A percentile compares a stretch with the other conserved stretches of the same genome.
phyloP scores from a whole-genome alignment of 495 filamentous ascomycete genomes.

The Tuber melanosporum region DNA sequence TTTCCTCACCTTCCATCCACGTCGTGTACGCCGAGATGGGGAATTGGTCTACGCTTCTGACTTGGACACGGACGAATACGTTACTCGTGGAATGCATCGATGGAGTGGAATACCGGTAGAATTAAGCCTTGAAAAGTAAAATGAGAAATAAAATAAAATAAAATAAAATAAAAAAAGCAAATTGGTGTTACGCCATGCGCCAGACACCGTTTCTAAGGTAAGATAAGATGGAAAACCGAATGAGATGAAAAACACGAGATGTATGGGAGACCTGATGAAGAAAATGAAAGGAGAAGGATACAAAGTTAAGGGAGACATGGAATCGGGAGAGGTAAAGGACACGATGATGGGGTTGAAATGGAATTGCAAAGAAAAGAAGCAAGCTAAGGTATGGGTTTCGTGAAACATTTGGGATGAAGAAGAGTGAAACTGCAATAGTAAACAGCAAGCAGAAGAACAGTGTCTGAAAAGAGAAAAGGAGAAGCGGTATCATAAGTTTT shows the following conservation, averaged over 20 bases:
- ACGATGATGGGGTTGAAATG: not conserved
- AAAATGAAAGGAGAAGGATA: not conserved
- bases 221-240: not conserved
- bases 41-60: not conserved
- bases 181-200: not conserved
- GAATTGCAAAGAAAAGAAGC: not conserved
- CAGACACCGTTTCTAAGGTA: not conserved
- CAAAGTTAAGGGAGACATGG: not conserved
- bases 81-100: not conserved
- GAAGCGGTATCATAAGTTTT: not conserved
- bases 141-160: not conserved
- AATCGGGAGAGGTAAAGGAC: not conserved
- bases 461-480: not conserved
- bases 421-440: not conserved
- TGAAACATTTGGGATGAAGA: no score
- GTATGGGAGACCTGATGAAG: no score
- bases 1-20: not conserved
- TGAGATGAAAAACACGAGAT: not conserved
- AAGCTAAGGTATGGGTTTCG: not conserved
- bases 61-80: not conserved
- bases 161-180: not conserved
- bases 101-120: not conserved
- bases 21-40: not conserved
- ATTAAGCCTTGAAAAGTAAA: not conserved
- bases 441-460: not conserved